Evolutionary conservation across 345 rosid species (phyloP), one percentile per base, ranked within the genome.

Genomic region (Brassica rapa): DNA sequence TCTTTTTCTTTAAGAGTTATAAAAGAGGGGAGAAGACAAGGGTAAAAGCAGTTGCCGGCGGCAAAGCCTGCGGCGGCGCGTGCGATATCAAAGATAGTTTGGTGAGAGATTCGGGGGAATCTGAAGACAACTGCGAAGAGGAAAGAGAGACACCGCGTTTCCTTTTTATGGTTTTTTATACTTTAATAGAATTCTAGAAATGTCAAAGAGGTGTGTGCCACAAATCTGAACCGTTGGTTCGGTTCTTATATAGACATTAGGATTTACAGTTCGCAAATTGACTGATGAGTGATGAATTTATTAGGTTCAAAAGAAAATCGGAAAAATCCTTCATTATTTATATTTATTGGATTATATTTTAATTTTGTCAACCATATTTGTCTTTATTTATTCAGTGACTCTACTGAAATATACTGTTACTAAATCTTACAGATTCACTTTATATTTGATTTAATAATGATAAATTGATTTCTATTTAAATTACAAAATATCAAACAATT

Each of bases 171-270:
- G 0, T 27, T 27, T 27, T 27, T 27, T 27, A 27, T 32, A 32
- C 37, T 33, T 33, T 33, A 33, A 33, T 71, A 14, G 21, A 41
- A 41, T 4, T 5, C 32, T 0, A 29, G 3, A 29, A 29, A 10
- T 1, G 49, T 10, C 25, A 21, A 19, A 2, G 74, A 11, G 63
- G 24, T 23, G 30, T 37, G 8, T 37, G 56, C 6, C 19, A 2
- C n/a, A 49, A 14, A 51, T 69, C 62, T 69, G 10, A 69, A 51
- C 73, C 46, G 73, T 69, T 69, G 33, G 55, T 33, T 71, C 25
- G 5, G 65, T 55, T 56, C 11, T 57, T 21, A 21, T 19, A 32
- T 57, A 35, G 60, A 71, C 33, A 4, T 29, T 29, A 32, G 37
- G 71, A 25, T 66, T 66, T 41, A 33, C 62, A 10, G 62, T 23